phyloP scores from a whole-genome alignment of 2,329 filamentous ascomycete species.

The Penicillium oxalicum region DNA sequence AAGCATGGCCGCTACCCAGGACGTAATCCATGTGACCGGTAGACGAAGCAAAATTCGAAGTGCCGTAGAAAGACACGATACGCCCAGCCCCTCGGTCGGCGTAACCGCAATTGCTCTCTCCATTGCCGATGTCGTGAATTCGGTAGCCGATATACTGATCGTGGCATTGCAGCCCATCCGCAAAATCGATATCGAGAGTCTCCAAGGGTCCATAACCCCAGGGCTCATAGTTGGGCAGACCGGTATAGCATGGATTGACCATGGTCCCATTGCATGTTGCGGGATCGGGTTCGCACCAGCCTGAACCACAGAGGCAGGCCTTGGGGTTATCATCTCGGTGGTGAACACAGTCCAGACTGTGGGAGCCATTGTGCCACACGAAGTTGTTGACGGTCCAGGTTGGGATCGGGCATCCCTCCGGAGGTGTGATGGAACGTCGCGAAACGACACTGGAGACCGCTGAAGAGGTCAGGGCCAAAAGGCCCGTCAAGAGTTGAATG shows the following conservation, averaged over 20 bases:
- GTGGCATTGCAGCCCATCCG: conserved; percentile 21
- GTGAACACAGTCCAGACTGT: conserved; percentile 14
- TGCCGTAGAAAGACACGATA: conserved; percentile 26
- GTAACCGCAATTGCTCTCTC: conserved; percentile 25
- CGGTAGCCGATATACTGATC: conserved; percentile 27
- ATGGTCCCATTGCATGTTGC: conserved; percentile 21
- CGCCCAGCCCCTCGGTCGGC: conserved; percentile 20
- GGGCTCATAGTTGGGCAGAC: conserved; percentile 27
- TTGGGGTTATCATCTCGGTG: conserved; percentile 17
- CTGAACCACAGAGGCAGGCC: conserved; percentile 19
- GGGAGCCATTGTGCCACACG: conserved; percentile 14
- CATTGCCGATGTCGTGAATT: conserved; percentile 25
- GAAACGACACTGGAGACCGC: conserved; percentile 1
- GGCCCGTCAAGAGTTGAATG: conserved; percentile 6
- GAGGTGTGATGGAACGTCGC: conserved; percentile 19
- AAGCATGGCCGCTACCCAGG: conserved; percentile 21
- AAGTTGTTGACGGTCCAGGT: conserved; percentile 24
- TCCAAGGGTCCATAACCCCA: conserved; percentile 25
- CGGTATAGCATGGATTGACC: conserved; percentile 24
- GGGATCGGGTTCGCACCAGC: conserved; percentile 21
- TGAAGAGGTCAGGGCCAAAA: conserved; percentile 9
- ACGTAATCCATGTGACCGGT: conserved; percentile 21
- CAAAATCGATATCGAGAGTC: conserved; percentile 23
- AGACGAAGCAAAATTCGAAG: conserved; percentile 16
- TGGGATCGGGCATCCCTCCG: conserved; percentile 23